Base-by-base conservation (phyloP, 1,284 basidiomycete genomes). In the Pholiota adiposa region DNA sequence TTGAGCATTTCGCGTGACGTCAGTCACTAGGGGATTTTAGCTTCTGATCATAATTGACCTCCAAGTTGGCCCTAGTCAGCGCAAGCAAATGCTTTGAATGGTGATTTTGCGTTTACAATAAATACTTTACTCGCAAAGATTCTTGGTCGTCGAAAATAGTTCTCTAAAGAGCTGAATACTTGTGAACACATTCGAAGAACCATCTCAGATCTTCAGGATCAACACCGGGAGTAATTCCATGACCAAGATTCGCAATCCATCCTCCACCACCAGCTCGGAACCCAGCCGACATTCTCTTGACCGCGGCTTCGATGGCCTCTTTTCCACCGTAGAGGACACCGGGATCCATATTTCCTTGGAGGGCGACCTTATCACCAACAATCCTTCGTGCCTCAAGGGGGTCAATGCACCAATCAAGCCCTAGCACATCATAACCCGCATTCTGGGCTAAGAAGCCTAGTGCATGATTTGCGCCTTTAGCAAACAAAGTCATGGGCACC, bases 331-430 rank as follows among this genome's bases (percentile, higher is more conserved):
- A 95, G 49, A 99, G 79, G 44, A 96, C 80, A 53, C 85, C 86
- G 12, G 96, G 96, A 75, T 99, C 97, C 74, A 97, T 82, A 79
- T 99, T 99, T 14, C 97, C 97, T 74, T 99, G 97, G 49, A 99
- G 76, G 16, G 90, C 89, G 63, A 95, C 86, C 61, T 82, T 82
- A 51, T 78, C 78, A 2, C 83, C 84, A 19, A 89, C 87, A 31
- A 86, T 73, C 14, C 73, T 67, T 48, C 89, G 83, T 6, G 92
- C 93, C 62, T 88, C 86, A 11, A 78, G 76, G 11, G 93, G 89
- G 66, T 93, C 86, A 67, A 93, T 84, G 63, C 86, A 85, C 94
- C 96, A 97, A 73, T 98, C 94, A 38, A 98, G 79, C 12, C 96
- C 91, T 56, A 98, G 79, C 12, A 90, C 89, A 69, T 96, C 90